These are phyloP conservation scores for Meripilus lineatus DNA, from an alignment of 1,284 basidiomycete genomes.

Conservation along the genomic window DNA sequence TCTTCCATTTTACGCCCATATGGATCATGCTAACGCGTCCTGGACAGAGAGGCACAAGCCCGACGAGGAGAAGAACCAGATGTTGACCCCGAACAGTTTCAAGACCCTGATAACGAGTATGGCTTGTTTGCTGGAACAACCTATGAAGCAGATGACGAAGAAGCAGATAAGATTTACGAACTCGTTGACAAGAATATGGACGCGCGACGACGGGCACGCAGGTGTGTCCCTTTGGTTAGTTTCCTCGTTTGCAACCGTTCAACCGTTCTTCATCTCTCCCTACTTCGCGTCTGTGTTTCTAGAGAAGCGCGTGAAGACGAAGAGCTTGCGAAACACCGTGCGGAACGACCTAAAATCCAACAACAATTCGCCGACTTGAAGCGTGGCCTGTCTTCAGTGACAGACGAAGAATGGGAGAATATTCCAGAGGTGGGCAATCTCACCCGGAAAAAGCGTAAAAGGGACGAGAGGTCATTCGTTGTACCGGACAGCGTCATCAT, in stretches of 20 bases:
- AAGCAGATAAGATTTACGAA: constrained; percentile 95
- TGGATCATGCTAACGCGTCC: constrained; percentile 7
- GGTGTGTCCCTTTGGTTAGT: constrained; percentile 58
- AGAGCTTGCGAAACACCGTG: constrained; percentile 68
- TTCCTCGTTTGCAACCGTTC: constrained; percentile 22
- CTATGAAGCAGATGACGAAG: constrained; percentile 97
- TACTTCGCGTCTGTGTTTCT: constrained; percentile 18
- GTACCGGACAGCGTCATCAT: constrained; percentile 92
- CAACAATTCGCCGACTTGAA: constrained; percentile 96
- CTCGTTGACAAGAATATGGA: constrained; percentile 90
- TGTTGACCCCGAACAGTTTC: constrained; percentile 84
- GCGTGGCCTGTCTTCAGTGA: constrained; percentile 80
- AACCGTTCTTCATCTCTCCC: constrained; percentile 21
- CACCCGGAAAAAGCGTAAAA: constrained; percentile 87
- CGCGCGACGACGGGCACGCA: constrained; percentile 70
- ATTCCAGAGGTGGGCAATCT: constrained; percentile 97
- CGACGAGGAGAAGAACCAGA: constrained; percentile 84
- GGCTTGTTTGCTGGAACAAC: constrained; percentile 94
- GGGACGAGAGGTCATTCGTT: constrained; percentile 81
- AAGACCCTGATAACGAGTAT: constrained; percentile 97
- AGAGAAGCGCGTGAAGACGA: constrained; percentile 76
- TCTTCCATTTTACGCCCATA: constrained; percentile 15
- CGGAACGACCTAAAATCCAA: constrained; percentile 85
- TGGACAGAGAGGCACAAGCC: constrained; percentile 72
- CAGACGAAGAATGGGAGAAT: constrained; percentile 90